These are phyloP conservation scores for Leccinum subgranulosum DNA, from an alignment of 768 basidiomycete genomes.

Conservation along the genomic window DNA sequence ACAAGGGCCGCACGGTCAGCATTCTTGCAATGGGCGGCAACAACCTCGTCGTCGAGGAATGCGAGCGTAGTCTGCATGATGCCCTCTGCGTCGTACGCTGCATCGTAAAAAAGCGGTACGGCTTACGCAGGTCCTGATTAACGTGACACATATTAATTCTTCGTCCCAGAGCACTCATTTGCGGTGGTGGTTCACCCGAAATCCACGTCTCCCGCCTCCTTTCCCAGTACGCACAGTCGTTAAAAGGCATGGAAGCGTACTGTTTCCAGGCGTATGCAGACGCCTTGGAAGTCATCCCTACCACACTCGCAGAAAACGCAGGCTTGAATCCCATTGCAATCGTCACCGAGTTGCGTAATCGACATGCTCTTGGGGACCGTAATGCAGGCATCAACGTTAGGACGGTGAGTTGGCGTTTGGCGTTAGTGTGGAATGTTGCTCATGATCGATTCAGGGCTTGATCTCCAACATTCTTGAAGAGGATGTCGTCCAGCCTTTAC, in stretches of 20 bases:
- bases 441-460: slow-evolving; percentile 58
- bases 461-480: slow-evolving; percentile 98
- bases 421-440: not conserved
- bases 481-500: slow-evolving; percentile 92
- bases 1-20: slow-evolving; percentile 90
- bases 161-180: slow-evolving; percentile 73
- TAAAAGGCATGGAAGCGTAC: slow-evolving; percentile 98
- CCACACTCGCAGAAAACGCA: slow-evolving; percentile 96
- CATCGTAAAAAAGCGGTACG: slow-evolving; percentile 95
- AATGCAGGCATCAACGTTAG: slow-evolving; percentile 98
- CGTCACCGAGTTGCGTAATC: slow-evolving; percentile 95
- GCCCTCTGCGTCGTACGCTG: slow-evolving; percentile 98
- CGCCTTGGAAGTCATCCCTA: slow-evolving; percentile 96
- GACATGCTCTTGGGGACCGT: slow-evolving; percentile 91
- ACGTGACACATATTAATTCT: not conserved
- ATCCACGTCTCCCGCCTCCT: slow-evolving; percentile 93
- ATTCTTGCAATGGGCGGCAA: slow-evolving; percentile 95
- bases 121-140: not conserved
- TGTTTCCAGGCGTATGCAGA: slow-evolving; percentile 99
- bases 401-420: slow-evolving; percentile 55
- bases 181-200: slow-evolving; percentile 96
- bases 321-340: slow-evolving; percentile 97
- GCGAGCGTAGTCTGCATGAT: slow-evolving; percentile 96
- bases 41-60: slow-evolving; percentile 91
- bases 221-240: slow-evolving; percentile 85